These are phyloP conservation scores for Mortierella sp. DNA, from an alignment of 371 early-diverging fungal species.

Conservation along the genomic window DNA sequence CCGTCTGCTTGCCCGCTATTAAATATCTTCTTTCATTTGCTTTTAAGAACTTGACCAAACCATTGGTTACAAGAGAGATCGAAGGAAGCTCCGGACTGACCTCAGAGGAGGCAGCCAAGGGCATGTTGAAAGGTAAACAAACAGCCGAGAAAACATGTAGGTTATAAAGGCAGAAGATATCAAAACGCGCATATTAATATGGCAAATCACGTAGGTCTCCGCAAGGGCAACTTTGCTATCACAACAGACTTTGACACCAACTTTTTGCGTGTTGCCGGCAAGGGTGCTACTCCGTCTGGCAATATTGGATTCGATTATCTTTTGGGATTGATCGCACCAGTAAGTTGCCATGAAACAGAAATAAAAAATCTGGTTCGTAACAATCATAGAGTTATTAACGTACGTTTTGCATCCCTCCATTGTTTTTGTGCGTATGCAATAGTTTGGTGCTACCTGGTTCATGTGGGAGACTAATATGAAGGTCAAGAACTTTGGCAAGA, in stretches of 20 bases:
- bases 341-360: conserved; percentile 9
- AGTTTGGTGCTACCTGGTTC: conserved; percentile 37
- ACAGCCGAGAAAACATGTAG: too few species aligned
- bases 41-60: conserved; percentile 79
- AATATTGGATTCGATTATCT: conserved; percentile 41
- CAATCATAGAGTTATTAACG: too few species aligned
- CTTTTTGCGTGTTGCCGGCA: conserved; percentile 59
- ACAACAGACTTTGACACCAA: conserved; percentile 64
- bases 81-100: conserved; percentile 77
- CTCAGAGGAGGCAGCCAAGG: conserved; percentile 71
- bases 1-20: too few species aligned
- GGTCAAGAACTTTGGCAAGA: conserved; percentile 44
- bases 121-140: conserved; percentile 18
- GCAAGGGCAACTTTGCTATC: conserved; percentile 64
- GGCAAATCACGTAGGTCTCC: conserved; percentile 13
- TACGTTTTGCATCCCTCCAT: not conserved
- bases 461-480: conserved; percentile 42
- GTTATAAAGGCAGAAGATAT: too few species aligned
- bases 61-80: conserved; percentile 80
- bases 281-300: conserved; percentile 53
- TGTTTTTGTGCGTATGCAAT: conserved; percentile 4
- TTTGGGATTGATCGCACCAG: conserved; percentile 30
- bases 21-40: not conserved
- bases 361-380: not conserved
- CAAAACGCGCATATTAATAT: too few species aligned